Percentiles rank a stretch among this genome's conserved stretches.
Conservation (phyloP, 352 stramenopile species). For the Thalassiosira mediterranea region DNA sequence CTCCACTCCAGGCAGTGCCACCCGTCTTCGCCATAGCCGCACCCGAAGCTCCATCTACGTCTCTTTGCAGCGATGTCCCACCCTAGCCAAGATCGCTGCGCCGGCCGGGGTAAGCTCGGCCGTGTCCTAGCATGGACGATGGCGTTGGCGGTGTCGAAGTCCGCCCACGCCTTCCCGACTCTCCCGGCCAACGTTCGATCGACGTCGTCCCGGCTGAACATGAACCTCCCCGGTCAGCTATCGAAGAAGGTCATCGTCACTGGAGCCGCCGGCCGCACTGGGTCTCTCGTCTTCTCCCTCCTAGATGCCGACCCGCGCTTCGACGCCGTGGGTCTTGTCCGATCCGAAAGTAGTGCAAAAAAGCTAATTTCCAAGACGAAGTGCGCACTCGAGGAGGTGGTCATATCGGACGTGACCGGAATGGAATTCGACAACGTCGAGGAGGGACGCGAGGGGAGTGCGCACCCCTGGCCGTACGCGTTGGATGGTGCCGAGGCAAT, state of each 20-base stretch:
- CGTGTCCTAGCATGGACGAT: constrained; percentile 1
- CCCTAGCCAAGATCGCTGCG: no score
- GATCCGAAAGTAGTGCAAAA: constrained; percentile 54
- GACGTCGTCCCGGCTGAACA: constrained; percentile 20
- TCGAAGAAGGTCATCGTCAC: constrained; percentile 50
- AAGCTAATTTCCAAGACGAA: constrained; percentile 50
- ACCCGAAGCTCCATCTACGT: no score
- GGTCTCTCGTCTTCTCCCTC: constrained; percentile 59
- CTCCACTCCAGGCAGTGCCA: no score
- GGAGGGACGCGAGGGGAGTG: no score
- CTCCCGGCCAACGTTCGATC: no score
- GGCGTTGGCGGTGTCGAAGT: no score
- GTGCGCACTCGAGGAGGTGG: constrained; percentile 58
- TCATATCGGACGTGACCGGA: constrained; percentile 64
- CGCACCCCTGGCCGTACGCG: constrained; percentile 19
- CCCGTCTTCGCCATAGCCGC: no score
- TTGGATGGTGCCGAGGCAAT: constrained; percentile 47
- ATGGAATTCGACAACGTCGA: constrained; percentile 44
- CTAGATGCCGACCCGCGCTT: constrained; percentile 60
- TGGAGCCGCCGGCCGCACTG: constrained; percentile 58
- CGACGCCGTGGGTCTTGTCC: constrained; percentile 60
- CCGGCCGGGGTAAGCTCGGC: no score
- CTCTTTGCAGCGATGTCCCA: no score
- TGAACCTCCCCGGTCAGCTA: constrained; percentile 33
- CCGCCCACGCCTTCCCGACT: no score